Conservation (phyloP, 129 eudicot species). For the Saussurea involucrata region DNA sequence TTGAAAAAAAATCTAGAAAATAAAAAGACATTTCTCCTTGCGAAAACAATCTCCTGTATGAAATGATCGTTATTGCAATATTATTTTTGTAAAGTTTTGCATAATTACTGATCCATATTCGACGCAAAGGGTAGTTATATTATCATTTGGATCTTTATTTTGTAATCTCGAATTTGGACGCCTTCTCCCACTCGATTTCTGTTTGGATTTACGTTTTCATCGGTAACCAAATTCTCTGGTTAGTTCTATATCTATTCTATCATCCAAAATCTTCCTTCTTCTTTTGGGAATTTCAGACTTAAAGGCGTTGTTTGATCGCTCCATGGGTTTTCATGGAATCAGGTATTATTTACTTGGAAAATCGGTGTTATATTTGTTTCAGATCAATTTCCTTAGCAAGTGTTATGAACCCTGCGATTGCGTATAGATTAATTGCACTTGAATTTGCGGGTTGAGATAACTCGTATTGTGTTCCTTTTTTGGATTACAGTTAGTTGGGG, state of each 20-base stretch:
- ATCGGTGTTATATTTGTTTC: neutral
- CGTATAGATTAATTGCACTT: constrained; percentile 13
- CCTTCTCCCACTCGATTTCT: neutral
- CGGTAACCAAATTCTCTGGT: constrained; percentile 8
- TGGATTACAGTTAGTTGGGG: neutral
- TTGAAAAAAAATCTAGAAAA: too few species aligned
- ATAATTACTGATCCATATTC: constrained; percentile 10
- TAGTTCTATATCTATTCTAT: neutral
- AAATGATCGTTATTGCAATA: neutral
- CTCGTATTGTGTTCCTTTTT: neutral
- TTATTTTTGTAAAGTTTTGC: neutral
- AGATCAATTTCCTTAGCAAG: neutral
- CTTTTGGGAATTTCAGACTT: neutral
- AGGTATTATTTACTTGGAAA: neutral
- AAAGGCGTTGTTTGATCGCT: constrained; percentile 11
- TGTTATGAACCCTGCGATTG: constrained; percentile 8
- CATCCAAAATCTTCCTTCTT: neutral
- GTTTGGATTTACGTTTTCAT: neutral
- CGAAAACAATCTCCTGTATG: neutral
- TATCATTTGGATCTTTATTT: constrained; percentile 19
- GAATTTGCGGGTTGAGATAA: constrained; percentile 1
- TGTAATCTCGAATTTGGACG: neutral
- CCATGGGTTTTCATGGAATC: neutral
- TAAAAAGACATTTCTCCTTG: too few species aligned
- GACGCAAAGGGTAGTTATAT: neutral